phyloP scores from a whole-genome alignment of 73 alveolate genomes.

The Halteria grandinella region DNA sequence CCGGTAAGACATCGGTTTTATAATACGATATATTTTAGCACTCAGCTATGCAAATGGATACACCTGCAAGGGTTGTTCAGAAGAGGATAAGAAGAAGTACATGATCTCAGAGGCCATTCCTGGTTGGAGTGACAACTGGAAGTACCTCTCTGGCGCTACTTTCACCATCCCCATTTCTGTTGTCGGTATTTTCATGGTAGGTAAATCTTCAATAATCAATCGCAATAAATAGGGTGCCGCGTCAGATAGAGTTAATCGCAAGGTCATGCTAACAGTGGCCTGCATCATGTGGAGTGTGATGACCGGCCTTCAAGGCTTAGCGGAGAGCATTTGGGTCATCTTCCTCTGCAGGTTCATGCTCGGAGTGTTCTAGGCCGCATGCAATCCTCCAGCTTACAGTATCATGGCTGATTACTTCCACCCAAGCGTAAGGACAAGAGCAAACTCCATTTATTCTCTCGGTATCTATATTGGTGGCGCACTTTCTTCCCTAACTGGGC shows the following conservation, averaged over 20 bases:
- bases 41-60: too few species aligned
- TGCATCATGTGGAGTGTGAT: slow-evolving; percentile 47
- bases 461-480: slow-evolving; percentile 67
- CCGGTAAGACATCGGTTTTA: not conserved
- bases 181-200: slow-evolving; percentile 36
- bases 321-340: not conserved
- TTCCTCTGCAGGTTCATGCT: slow-evolving; percentile 33
- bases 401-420: slow-evolving; percentile 59
- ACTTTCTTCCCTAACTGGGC: slow-evolving; percentile 32
- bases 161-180: slow-evolving; percentile 38
- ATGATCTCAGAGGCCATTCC: too few species aligned
- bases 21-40: not conserved
- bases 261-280: slow-evolving; percentile 1
- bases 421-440: slow-evolving; percentile 51
- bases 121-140: slow-evolving; percentile 18
- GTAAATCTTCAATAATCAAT: slow-evolving; percentile 8
- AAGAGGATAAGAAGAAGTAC: too few species aligned
- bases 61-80: too few species aligned
- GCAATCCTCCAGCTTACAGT: slow-evolving; percentile 47
- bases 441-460: slow-evolving; percentile 43
- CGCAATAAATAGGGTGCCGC: too few species aligned
- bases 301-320: slow-evolving; percentile 13
- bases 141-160: slow-evolving; percentile 41
- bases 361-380: slow-evolving; percentile 40
- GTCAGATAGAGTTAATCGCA: too few species aligned